Evolutionary conservation across 768 basidiomycete genomes (phyloP).

Genomic region (Lentinula aciculospora): DNA sequence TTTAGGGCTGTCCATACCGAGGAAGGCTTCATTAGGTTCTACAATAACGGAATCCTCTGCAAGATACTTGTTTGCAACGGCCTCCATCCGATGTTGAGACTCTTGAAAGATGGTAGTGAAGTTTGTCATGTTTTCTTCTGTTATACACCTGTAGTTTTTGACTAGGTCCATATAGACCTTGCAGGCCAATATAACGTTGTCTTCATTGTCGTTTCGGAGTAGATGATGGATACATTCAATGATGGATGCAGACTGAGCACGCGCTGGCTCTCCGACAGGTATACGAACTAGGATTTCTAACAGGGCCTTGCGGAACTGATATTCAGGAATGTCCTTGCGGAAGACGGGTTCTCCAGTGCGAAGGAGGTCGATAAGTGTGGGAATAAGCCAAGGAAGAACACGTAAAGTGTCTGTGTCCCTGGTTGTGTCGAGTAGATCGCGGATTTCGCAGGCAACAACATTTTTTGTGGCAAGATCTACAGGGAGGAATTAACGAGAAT

Average conservation of each 20-base stretch:
- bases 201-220: conserved; percentile 90
- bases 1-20: conserved; percentile 84
- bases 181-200: conserved; percentile 85
- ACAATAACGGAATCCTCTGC: conserved; percentile 54
- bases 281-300: conserved; percentile 89
- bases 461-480: conserved; percentile 70
- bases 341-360: conserved; percentile 63
- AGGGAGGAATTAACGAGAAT: not conserved
- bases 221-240: conserved; percentile 80
- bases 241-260: conserved; percentile 59
- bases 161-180: conserved; percentile 89
- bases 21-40: conserved; percentile 55
- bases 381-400: conserved; percentile 67
- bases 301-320: conserved; percentile 80
- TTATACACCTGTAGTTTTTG: conserved; percentile 66
- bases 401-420: conserved; percentile 69
- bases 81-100: conserved; percentile 67
- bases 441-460: conserved; percentile 67
- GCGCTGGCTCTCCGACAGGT: conserved; percentile 74
- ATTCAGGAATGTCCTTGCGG: conserved; percentile 63
- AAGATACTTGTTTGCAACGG: conserved; percentile 70
- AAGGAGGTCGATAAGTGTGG: conserved; percentile 66
- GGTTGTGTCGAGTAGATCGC: conserved; percentile 76
- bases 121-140: conserved; percentile 69
- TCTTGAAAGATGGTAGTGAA: conserved; percentile 81